Base-by-base conservation (phyloP, 2,329 filamentous ascomycete species). In the Sordariomycetes sp. region DNA sequence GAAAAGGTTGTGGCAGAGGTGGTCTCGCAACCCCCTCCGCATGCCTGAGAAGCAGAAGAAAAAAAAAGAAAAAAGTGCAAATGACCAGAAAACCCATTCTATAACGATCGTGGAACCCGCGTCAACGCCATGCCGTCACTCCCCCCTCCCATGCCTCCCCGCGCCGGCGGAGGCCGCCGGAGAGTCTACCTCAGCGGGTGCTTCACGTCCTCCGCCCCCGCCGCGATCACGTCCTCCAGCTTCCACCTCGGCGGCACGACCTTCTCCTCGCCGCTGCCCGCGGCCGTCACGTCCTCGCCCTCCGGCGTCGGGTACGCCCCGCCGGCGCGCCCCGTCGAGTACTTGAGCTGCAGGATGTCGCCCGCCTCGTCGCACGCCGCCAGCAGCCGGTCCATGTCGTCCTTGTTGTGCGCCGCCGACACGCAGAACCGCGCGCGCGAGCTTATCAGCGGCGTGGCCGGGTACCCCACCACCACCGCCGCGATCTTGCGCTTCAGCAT, bases 401-500 rank as follows among this genome's bases (percentile, higher is more conserved):
- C 94, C 78, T 99, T 99, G 74, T 95, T 99, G 77, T 99, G 94
- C 1, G 94, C 90, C 2, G 94, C 86, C 3, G 91, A 96, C 57
- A 99, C 85, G 70, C 94, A 99, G 82, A 99, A 97, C 54, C 94
- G 88, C 55, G 90, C 94, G 62, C 94, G 88, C 22, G 93, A 97
- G 61, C 89, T 95, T 65, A 97, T 95, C 53, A 99, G 82, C 1
- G 94, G 94, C 2, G 94, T 99, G 10, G 93, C 94, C 6, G 94
- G 94, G 70, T 99, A 99, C 57, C 93, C 94, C 61, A 99, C 94
- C 53, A 99, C 90, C 46, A 99, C 94, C 56, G 97, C 90, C 0
- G 93, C 94, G 65, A 99, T 97, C 74, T 97, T 97, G 68, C 94
- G 90, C 75, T 89, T 90, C 61, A 97, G 83, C 94, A 99, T 97